Evolutionary conservation across 1,284 basidiomycete genomes (phyloP), one percentile per base, ranked within the genome.

Genomic region (Sphagnurus paluster): DNA sequence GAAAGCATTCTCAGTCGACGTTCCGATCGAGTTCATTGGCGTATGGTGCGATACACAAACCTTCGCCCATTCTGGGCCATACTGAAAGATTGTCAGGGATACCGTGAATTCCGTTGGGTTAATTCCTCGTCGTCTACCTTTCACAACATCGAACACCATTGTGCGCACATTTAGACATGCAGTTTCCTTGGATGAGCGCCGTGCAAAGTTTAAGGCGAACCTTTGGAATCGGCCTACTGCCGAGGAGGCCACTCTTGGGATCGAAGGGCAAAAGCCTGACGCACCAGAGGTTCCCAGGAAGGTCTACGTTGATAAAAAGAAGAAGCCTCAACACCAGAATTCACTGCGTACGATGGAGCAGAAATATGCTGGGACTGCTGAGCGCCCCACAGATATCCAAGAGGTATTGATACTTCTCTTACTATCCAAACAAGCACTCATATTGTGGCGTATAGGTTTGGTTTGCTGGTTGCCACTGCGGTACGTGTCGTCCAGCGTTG

Each of bases 161-260:
- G 74, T 87, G 34, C 67, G 68, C 17, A 74, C 69, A 2, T 87
- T 87, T 69, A 67, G 84, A 16, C 85, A 87, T 47, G 84, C 84
- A 0, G 55, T 87, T 10, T 67, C 83, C 0, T 71, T 87, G 5
- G 84, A 87, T 56, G 84, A 87, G 57, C 76, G 68, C 8, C 76
- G 83, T 3, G 76, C 75, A 24, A 79, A 80, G 57, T 87, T 86
- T 68, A 75, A 74, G 49, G 64, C 71, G 0, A 79, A 76, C 42
- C 56, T 67, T 0, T 75, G 69, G 68, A 67, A 70, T 46, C 55
- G 63, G 3, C 67, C 66, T 5, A 56, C 33, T 13, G 25, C 29
- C 10, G 38, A 53, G 0, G 64, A 68, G 37, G 33, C 40, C 11
- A 49, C 30, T 5, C 55, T 67, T 11, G 60, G 60, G 20, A 52